Evolutionary conservation across 257 asterid species (phyloP).

Genomic region (Nicotiana knightiana): DNA sequence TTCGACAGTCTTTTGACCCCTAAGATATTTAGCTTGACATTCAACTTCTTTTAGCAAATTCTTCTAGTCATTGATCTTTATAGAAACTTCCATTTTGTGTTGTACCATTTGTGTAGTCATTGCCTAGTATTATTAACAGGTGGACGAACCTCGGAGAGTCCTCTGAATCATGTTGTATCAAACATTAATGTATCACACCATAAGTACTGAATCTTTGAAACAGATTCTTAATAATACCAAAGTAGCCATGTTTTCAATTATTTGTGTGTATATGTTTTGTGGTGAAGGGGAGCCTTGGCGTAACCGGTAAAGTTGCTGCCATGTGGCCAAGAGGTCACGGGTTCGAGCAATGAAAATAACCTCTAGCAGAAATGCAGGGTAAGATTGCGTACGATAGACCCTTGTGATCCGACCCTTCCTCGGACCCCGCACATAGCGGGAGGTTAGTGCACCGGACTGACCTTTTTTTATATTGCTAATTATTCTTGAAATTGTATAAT

Average conservation of each 20-base stretch:
- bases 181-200: not conserved
- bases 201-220: not conserved
- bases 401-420: no score
- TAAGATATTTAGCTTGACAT: constrained; percentile 10
- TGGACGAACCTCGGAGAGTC: not conserved
- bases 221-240: not conserved
- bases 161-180: constrained; percentile 1
- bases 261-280: not conserved
- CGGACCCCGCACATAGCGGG: no score
- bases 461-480: no score
- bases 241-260: not conserved
- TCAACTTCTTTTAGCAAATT: not conserved
- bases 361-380: no score
- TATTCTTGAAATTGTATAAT: no score
- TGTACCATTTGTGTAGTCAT: not conserved
- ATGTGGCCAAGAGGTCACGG: no score
- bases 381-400: no score
- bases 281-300: no score
- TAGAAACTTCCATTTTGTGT: constrained; percentile 2
- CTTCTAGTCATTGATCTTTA: constrained; percentile 8
- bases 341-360: no score
- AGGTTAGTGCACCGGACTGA: no score
- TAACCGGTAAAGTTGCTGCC: no score
- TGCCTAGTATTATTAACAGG: not conserved
- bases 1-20: constrained; percentile 1